Percentiles rank a stretch among this genome's conserved stretches.
Conservation (phyloP, 1,139 yeast species). For the Yamadazyma spencermartinsiae region DNA sequence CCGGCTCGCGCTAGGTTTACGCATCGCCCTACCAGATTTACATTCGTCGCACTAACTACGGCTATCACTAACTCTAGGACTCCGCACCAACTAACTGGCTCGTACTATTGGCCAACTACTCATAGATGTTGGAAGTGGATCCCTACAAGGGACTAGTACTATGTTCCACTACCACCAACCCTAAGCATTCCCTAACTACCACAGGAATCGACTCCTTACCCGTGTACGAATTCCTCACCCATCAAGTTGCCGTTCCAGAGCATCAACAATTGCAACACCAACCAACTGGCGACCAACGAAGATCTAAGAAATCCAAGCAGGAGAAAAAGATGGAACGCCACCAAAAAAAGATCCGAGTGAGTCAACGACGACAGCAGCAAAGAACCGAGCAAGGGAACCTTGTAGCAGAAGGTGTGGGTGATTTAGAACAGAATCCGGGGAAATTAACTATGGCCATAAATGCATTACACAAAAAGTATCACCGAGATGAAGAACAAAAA, state of each 20-base stretch:
- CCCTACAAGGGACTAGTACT: constrained; percentile 26
- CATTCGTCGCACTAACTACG: no score
- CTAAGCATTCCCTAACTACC: constrained; percentile 11
- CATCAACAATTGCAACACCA: constrained; percentile 10
- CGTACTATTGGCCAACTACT: no score
- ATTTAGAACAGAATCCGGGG: constrained; percentile 21
- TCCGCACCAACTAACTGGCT: no score
- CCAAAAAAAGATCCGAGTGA: constrained; percentile 29
- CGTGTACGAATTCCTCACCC: constrained; percentile 20
- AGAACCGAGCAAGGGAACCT: not conserved
- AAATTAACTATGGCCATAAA: constrained; percentile 25
- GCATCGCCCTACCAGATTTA: no score
- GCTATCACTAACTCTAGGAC: no score
- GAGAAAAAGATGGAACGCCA: constrained; percentile 32
- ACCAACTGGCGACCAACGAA: not conserved
- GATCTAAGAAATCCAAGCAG: constrained; percentile 23
- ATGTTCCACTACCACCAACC: constrained; percentile 8
- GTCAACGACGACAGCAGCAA: constrained; percentile 11
- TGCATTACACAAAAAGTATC: constrained; percentile 18
- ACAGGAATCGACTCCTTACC: constrained; percentile 37
- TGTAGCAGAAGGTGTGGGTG: not conserved
- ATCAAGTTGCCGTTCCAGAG: constrained; percentile 7
- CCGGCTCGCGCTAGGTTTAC: no score
- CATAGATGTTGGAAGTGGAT: constrained; percentile 12
- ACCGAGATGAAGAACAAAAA: constrained; percentile 12